Evolutionary conservation across 2,329 filamentous ascomycete species (phyloP).

Genomic region (Hawksworthiomyces lignivorus): DNA sequence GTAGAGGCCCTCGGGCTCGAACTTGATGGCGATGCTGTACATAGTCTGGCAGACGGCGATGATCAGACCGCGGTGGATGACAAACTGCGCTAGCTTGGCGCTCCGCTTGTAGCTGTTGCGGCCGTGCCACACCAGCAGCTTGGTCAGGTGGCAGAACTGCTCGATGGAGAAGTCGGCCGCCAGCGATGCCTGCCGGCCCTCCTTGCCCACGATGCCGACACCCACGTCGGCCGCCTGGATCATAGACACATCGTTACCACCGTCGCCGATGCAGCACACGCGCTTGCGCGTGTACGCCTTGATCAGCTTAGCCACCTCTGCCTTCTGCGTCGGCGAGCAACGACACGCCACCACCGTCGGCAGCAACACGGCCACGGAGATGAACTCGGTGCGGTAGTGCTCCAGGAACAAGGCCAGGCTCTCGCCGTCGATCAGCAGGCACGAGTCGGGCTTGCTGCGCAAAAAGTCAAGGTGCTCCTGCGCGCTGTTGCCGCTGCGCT

Average conservation of each 20-base stretch:
- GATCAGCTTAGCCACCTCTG: constrained; percentile 85
- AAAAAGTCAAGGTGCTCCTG: constrained; percentile 86
- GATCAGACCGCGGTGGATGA: constrained; percentile 93
- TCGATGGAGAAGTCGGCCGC: constrained; percentile 96
- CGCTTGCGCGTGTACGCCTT: constrained; percentile 88
- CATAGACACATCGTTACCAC: constrained; percentile 98
- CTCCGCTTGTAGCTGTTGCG: constrained; percentile 94
- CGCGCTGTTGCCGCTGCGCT: constrained; percentile 72
- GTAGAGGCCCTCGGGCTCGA: constrained; percentile 91
- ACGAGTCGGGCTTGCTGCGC: constrained; percentile 76
- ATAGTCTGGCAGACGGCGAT: constrained; percentile 95
- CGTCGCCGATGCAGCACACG: constrained; percentile 95
- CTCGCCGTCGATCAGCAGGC: constrained; percentile 90
- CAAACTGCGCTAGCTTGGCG: constrained; percentile 93
- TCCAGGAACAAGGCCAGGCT: constrained; percentile 76
- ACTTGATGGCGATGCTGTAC: constrained; percentile 87
- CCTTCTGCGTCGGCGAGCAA: constrained; percentile 95
- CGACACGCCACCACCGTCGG: constrained; percentile 93
- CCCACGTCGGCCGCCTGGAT: constrained; percentile 98
- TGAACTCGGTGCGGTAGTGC: constrained; percentile 77
- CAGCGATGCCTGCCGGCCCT: constrained; percentile 87
- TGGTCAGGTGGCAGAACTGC: constrained; percentile 90
- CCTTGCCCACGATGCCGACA: constrained; percentile 96
- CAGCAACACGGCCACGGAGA: constrained; percentile 76
- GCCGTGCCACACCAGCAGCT: constrained; percentile 97